These are phyloP conservation scores for Beta vulgaris DNA, from an alignment of 148 eudicot species.

Conservation along the genomic window DNA sequence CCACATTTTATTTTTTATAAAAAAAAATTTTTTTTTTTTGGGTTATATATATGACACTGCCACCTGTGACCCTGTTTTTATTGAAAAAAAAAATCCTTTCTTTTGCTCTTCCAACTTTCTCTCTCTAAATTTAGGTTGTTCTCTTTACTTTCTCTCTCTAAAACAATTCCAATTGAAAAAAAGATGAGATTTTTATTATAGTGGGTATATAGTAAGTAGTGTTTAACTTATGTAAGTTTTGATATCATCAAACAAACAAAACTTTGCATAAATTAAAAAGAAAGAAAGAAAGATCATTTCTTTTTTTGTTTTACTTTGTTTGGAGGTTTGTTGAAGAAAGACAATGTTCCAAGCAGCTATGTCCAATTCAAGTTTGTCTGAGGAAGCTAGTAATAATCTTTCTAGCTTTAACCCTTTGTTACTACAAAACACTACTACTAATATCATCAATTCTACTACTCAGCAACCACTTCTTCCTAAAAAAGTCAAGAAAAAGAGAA, in stretches of 20 bases:
- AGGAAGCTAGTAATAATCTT: constrained; percentile 43
- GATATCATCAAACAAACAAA: constrained; percentile 30
- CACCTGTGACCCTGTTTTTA: constrained; percentile 24
- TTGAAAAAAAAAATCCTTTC: constrained; percentile 22
- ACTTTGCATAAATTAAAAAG: constrained; percentile 8
- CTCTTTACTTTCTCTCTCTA: constrained; percentile 17
- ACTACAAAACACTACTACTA: constrained; percentile 33
- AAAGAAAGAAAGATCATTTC: not conserved
- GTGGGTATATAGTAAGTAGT: constrained; percentile 16
- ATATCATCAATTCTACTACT: constrained; percentile 26
- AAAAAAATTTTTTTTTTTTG: not conserved
- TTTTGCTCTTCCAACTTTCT: constrained; percentile 15
- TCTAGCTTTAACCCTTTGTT: constrained; percentile 49
- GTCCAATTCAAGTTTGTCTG: constrained; percentile 67
- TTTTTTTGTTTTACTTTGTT: constrained; percentile 38
- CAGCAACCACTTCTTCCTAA: constrained; percentile 30
- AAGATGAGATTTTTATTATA: constrained; percentile 6
- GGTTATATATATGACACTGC: constrained; percentile 20
- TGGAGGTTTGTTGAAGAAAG: constrained; percentile 38
- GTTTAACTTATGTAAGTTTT: constrained; percentile 23
- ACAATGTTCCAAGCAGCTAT: constrained; percentile 58
- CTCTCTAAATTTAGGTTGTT: constrained; percentile 22
- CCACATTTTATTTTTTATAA: not conserved
- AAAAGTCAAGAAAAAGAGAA: constrained; percentile 84
- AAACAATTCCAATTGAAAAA: not conserved